These are phyloP conservation scores for Aspergillus hortae DNA, from an alignment of 2,329 filamentous ascomycete species.

Conservation along the genomic window DNA sequence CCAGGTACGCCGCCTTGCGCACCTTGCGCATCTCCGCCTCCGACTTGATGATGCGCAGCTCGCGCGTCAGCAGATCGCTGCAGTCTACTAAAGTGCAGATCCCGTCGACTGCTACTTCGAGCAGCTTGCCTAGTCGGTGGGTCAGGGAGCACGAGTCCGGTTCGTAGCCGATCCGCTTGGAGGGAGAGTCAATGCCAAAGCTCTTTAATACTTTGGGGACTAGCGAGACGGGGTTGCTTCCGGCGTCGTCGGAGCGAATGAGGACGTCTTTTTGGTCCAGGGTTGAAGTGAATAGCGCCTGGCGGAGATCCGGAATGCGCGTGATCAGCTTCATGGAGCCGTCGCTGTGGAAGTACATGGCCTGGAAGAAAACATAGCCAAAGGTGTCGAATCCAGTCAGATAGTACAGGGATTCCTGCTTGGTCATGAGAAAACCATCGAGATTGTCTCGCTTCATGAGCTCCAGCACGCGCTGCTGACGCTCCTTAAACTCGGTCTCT, in stretches of 20 bases:
- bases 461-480: constrained; percentile 19
- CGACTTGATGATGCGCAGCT: constrained; percentile 32
- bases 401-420: constrained; percentile 30
- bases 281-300: constrained; percentile 32
- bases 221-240: constrained; percentile 27
- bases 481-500: constrained; percentile 21
- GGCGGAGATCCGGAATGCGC: constrained; percentile 25
- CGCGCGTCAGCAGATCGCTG: constrained; percentile 27
- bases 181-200: constrained; percentile 26
- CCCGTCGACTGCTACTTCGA: constrained; percentile 27
- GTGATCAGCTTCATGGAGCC: constrained; percentile 31
- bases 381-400: constrained; percentile 34
- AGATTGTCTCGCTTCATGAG: constrained; percentile 32
- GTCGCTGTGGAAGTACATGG: constrained; percentile 35
- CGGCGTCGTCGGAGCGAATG: constrained; percentile 27
- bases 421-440: constrained; percentile 33
- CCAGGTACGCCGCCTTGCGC: constrained; percentile 33
- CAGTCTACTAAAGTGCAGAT: constrained; percentile 28
- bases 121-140: constrained; percentile 30
- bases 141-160: constrained; percentile 38
- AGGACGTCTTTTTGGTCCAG: constrained; percentile 27
- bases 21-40: constrained; percentile 26
- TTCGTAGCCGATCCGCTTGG: constrained; percentile 30
- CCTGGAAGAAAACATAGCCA: constrained; percentile 37
- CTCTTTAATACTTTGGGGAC: constrained; percentile 26